Base-by-base conservation (phyloP, 2,329 filamentous ascomycete species). In the Xylaria sp. region DNA sequence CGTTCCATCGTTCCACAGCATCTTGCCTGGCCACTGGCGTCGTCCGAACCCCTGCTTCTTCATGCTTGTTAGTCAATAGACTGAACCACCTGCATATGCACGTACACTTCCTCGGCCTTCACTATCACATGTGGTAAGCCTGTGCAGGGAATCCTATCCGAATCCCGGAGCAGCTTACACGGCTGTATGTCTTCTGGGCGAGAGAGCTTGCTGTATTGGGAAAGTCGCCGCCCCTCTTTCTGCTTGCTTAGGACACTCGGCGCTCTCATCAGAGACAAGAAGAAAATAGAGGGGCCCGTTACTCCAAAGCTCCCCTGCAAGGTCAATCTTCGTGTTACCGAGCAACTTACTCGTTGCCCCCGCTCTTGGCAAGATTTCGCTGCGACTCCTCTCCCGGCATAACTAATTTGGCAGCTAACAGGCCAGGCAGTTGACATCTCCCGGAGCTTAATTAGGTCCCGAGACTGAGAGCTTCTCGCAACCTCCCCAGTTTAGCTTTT, bases 51-150 rank as follows among this genome's bases (percentile, higher is more conserved):
- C 70, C 63, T 69, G 66, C 59, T 59, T 35, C 27, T 25, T 27
- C 64, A 55, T 69, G 68, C 63, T 66, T 60, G 50, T 62, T 53
- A 21, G 61, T 68, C 69, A 72, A 72, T 71, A 72, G 67, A 71
- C 62, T 47, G 47, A 35, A 68, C 60, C 54, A 23, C 70, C 35
- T 64, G 69, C 71, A 71, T 68, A 69, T 69, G 60, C 59, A 58
- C 40, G 60, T 54, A 40, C 57, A 60, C 63, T 29, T 61, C 35
- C 62, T 67, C 60, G 67, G 65, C 63, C 60, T 63, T 65, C 53
- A 40, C 42, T 54, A 54, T 62, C 64, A 58, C 53, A 66, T 65
- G 27, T 50, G 32, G 60, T 55, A 61, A 53, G 23, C 47, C 32
- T 47, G 42, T 55, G 60, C 47, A 66, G 60, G 60, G 47, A 23